These are phyloP conservation scores for Cardamine resedifolia DNA, from an alignment of 345 rosid genomes.

Conservation along the genomic window DNA sequence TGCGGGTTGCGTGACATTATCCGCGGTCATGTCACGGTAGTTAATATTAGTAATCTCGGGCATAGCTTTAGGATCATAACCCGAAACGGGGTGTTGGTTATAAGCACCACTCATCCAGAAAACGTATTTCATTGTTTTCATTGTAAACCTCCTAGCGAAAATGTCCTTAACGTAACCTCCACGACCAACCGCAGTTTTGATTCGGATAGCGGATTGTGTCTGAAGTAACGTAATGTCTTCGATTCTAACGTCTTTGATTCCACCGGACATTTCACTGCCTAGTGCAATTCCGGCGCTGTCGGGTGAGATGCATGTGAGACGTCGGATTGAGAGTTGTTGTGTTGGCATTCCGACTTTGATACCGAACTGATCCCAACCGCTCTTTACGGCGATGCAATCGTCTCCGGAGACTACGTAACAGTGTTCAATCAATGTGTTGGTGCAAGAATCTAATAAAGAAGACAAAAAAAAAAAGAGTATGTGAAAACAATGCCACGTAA, in stretches of 20 bases:
- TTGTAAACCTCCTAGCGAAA: constrained; percentile 14
- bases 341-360: constrained; percentile 40
- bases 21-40: constrained; percentile 55
- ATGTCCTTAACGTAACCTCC: constrained; percentile 39
- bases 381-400: constrained; percentile 36
- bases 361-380: constrained; percentile 39
- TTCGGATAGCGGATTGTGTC: constrained; percentile 36
- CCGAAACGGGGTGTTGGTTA: constrained; percentile 53
- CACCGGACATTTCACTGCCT: constrained; percentile 38
- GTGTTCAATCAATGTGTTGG: constrained; percentile 39
- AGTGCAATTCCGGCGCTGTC: constrained; percentile 36
- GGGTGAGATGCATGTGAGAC: constrained; percentile 37
- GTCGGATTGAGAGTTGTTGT: constrained; percentile 34
- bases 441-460: constrained; percentile 27
- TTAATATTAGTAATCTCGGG: constrained; percentile 54
- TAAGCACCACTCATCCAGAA: constrained; percentile 81
- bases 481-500: not conserved
- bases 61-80: constrained; percentile 59
- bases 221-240: constrained; percentile 34
- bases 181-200: constrained; percentile 39
- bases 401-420: constrained; percentile 39
- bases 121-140: constrained; percentile 62
- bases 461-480: not conserved
- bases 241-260: constrained; percentile 37
- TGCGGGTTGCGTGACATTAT: constrained; percentile 59